A percentile compares a stretch with the other conserved stretches of the same genome.
Evolutionary conservation across 2,329 filamentous ascomycete genomes (phyloP).

Genomic region (Cucurbitaria berberidis): DNA sequence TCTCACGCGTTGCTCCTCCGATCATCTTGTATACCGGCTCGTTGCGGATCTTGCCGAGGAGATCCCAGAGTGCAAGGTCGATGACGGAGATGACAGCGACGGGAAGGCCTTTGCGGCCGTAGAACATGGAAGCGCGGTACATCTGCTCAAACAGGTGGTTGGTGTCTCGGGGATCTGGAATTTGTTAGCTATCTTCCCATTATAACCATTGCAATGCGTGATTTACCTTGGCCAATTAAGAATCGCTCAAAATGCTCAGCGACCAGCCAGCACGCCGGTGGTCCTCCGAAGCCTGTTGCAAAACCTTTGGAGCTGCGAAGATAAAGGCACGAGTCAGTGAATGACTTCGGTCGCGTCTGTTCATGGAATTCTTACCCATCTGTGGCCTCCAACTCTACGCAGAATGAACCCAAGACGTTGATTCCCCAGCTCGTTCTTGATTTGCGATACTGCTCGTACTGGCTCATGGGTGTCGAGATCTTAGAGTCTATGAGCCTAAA

Average conservation of each 20-base stretch:
- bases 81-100: slow-evolving; percentile 93
- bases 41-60: slow-evolving; percentile 86
- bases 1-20: slow-evolving; percentile 83
- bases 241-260: slow-evolving; percentile 94
- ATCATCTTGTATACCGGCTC: slow-evolving; percentile 96
- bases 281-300: slow-evolving; percentile 91
- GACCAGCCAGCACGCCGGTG: slow-evolving; percentile 91
- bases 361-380: slow-evolving; percentile 59
- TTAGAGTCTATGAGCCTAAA: slow-evolving; percentile 84
- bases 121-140: slow-evolving; percentile 96
- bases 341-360: background rate
- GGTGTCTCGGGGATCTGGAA: slow-evolving; percentile 82
- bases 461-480: slow-evolving; percentile 90
- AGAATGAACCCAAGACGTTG: slow-evolving; percentile 91
- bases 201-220: background rate
- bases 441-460: slow-evolving; percentile 85
- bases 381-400: slow-evolving; percentile 84
- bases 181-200: background rate
- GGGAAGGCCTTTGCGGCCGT: slow-evolving; percentile 89
- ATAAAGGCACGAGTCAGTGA: background rate
- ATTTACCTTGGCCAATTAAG: slow-evolving; percentile 74
- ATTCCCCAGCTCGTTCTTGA: slow-evolving; percentile 94
- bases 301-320: slow-evolving; percentile 77
- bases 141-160: slow-evolving; percentile 95
- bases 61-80: slow-evolving; percentile 90